Base-by-base conservation (phyloP, 2,329 filamentous ascomycete genomes). In the Dothidotthia symphoricarpi region DNA sequence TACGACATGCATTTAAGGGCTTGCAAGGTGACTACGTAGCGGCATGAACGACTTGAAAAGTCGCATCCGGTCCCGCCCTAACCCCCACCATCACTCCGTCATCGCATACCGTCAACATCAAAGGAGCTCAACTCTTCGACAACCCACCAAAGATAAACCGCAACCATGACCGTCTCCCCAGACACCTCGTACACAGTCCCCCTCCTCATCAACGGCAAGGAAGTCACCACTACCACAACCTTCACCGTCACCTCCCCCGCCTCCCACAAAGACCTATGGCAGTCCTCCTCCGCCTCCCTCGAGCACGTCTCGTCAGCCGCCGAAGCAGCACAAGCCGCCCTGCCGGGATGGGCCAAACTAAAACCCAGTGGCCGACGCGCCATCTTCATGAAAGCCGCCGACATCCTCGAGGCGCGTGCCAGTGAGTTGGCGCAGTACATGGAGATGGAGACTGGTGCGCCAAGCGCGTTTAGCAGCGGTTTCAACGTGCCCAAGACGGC, bases 311-410 rank as follows among this genome's bases (percentile, higher is more conserved):
- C 70, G 2, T 72, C 78, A 47, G 82, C 82, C 17, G 66, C 76
- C 13, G 66, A 70, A 8, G 76, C 82, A 8, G 86, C 86, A 1
- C 71, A 81, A n/a, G 71, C 73, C 11, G 86, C 88, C 1, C 83
- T 87, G 64, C 76, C 76, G 28, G 68, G 75, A 41, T 95, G 88
- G 88, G 74, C 76, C 28, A 77, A 76, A 48, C 77, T 77, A 3
- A 80, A 78, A 30, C 77, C 82, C 1, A 58, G 70, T 16, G 59
- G 74, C 16, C 83, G 85, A 26, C 81, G 86, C 24, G 78, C 84
- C 48, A 80, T 94, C 47, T 74, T 94, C 41, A 69, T 85, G 41
- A 81, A 80, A 59, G 82, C 85, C 0, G 82, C 83, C 8, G 78
- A 82, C 7, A 67, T 89, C 32, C 70, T 90, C 43, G 71, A 78